Base-by-base conservation (phyloP, 2,329 filamentous ascomycete species). In the Ophiostoma populinum region DNA sequence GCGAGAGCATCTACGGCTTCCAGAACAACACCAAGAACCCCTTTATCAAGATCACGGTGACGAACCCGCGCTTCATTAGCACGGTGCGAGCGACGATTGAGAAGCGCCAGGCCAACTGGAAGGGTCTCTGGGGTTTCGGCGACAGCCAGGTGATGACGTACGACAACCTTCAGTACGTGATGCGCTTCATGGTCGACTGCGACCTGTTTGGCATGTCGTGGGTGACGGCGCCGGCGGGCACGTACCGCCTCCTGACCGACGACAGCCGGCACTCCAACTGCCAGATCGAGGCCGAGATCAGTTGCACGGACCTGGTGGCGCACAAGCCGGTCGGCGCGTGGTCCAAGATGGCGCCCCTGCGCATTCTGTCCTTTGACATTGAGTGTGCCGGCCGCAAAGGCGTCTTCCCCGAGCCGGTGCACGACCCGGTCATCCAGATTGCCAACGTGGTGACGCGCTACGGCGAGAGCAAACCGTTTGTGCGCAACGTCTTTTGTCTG, bases 171-270 rank as follows among this genome's bases (percentile, higher is more conserved):
- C 82, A 92, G 62, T 98, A 94, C 51, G 73, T 95, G 18, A 58
- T 95, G 44, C 71, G 90, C 34, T 95, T 98, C 57, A 98, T 98
- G 90, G 87, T 98, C 33, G 90, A 98, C 55, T 92, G 80, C 45
- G 79, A 86, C 54, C 78, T 98, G 29, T 69, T 80, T 38, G 90
- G 90, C 43, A 98, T 98, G 90, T 87, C 85, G 1, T 98, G 90
- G 90, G 83, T 95, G 0, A 83, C 93, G 54, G 81, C 77, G 13
- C 77, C 81, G 16, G 67, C 77, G 3, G 66, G 65, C 20, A 75
- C 75, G 42, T 94, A 87, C 57, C 65, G 66, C 36, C 61, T 92
- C 34, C 62, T 93, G 13, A 59, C 71, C 2, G 57, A 70, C 10
- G 55, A 68, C 37, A 65, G 77, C 40, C 70, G 74, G 41, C 80